Base-by-base conservation (phyloP, 2,329 filamentous ascomycete genomes). In the Sporothrix pallida region DNA sequence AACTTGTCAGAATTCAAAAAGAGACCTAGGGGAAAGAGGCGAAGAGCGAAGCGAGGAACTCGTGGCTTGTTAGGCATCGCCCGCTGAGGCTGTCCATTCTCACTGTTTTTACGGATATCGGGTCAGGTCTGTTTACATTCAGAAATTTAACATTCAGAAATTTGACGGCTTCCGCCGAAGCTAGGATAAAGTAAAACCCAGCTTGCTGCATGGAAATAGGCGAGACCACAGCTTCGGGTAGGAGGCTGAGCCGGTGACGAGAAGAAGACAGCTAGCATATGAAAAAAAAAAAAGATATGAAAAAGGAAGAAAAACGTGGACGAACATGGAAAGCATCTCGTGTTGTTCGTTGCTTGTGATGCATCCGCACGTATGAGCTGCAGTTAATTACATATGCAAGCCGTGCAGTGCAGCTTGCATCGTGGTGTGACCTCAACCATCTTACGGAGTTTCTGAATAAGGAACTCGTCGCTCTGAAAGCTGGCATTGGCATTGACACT, bases 181-280 rank as follows among this genome's bases (percentile, higher is more conserved):
- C 58, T 63, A 44, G 17, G 58, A 15, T 44, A 12, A 20, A 46
- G 6, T 8, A 26, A 20, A 6, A 20, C 44, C 42, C 2, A 50
- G 63, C 8, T 37, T 7, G 31, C 31, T 12, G 8, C 56, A 26
- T 8, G 15, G 17, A 50, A 9, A 17, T 31, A 12, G 20, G 15
- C 46, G 13, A 37, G 23, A 20, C 46, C 23, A 20, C 48, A 54
- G 67, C 67, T 70, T 50, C 50, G 31, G 65, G 8, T 3, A 42
- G 17, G 67, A 56, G 67, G 67, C 67, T 70, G 67, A 42, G 67
- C n/a, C n/a, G 62, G 62, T 13, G 37, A 7, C 17, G 5, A 37
- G 20, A n/a, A n/a, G 37, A 23, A 46, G 9, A 46, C 26, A 44
- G 48, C 9, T 20, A 26, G n/a, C 5, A 56, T 56, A 17, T 15